phyloP scores from a whole-genome alignment of 306 rosid species.

The Chamaecrista fasciculata region DNA sequence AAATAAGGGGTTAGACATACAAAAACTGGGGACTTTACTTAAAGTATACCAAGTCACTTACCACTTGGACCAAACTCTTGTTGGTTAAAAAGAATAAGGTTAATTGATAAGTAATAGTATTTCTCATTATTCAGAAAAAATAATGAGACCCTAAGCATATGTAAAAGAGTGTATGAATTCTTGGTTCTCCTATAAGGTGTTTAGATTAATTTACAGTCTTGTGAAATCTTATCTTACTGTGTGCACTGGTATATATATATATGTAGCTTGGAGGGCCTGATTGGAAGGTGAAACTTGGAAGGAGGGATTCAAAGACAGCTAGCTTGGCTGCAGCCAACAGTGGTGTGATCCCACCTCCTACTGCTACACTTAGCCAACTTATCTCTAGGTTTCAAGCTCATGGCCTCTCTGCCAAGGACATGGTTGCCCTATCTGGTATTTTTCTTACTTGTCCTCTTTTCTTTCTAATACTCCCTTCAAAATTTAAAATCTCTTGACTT shows the following conservation, averaged over 20 bases:
- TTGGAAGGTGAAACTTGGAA: slow-evolving; percentile 77
- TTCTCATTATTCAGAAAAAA: no score
- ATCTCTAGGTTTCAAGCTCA: slow-evolving; percentile 36
- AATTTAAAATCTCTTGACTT: no score
- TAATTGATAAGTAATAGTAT: no score
- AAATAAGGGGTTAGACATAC: no score
- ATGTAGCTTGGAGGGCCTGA: slow-evolving; percentile 83
- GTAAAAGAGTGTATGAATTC: no score
- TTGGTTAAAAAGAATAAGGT: no score
- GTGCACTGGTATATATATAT: background rate
- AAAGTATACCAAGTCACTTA: no score
- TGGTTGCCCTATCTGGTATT: slow-evolving; percentile 95
- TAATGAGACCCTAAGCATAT: no score
- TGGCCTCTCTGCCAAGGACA: slow-evolving; percentile 63
- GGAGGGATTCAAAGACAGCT: slow-evolving; percentile 79
- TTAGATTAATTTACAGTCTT: background rate
- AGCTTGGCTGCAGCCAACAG: slow-evolving; percentile 51
- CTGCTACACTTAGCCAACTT: slow-evolving; percentile 42
- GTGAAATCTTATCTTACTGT: background rate
- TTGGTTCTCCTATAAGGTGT: background rate
- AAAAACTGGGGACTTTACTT: no score
- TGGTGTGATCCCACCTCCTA: slow-evolving; percentile 66
- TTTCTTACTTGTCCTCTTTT: background rate
- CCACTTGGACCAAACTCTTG: no score
- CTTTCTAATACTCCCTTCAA: background rate